Evolutionary conservation across 139 green algal genomes (phyloP).

Genomic region (Tetradesmus lagerheimii): DNA sequence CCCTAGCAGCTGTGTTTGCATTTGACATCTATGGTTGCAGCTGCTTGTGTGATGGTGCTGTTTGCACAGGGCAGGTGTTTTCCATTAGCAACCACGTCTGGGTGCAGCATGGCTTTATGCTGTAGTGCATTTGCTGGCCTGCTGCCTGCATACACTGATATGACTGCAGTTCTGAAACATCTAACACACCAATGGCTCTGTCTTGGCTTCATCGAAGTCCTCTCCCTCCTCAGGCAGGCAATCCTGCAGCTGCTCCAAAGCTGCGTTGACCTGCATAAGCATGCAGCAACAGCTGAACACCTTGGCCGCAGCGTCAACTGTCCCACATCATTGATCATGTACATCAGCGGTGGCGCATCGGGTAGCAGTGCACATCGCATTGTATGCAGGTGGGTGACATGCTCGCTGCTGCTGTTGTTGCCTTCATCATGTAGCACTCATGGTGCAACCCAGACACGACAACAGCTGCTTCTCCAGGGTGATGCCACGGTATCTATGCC

Average conservation of each 20-base stretch:
- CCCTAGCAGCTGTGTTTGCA: not conserved
- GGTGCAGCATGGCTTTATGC: too few species aligned
- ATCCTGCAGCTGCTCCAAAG: slow-evolving; percentile 32
- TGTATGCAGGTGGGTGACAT: not conserved
- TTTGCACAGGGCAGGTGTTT: too few species aligned
- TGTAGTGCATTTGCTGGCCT: too few species aligned
- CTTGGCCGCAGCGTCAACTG: not conserved
- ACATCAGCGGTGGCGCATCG: too few species aligned
- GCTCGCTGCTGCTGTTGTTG: not conserved
- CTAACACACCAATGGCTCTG: not conserved
- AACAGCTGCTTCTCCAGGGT: too few species aligned
- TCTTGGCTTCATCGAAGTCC: not conserved
- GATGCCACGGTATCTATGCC: too few species aligned
- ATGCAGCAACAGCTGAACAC: not conserved
- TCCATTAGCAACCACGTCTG: too few species aligned
- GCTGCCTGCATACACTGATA: too few species aligned
- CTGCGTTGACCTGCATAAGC: slow-evolving; percentile 1
- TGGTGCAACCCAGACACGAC: not conserved
- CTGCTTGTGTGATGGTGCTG: not conserved
- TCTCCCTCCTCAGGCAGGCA: slow-evolving; percentile 21
- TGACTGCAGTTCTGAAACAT: not conserved
- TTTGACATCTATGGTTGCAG: not conserved
- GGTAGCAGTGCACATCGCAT: too few species aligned
- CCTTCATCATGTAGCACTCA: not conserved
- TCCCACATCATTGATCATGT: not conserved